Evolutionary conservation across 805 yeast species (phyloP).

Genomic region (Pichia manshurica): DNA sequence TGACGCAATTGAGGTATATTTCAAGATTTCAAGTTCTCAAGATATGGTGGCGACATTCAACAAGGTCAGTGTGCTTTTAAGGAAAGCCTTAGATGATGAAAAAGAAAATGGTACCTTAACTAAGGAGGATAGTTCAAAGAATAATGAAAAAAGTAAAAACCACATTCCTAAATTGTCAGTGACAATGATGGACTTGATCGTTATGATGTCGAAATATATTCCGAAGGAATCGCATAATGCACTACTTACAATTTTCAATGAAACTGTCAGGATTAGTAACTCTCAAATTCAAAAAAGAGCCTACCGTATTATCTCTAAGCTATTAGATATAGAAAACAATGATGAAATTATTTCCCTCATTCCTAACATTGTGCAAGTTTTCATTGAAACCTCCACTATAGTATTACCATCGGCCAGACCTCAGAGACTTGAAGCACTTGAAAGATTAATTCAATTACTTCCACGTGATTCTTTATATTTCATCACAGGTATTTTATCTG

Average conservation of each 20-base stretch:
- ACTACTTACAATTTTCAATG: constrained; percentile 68
- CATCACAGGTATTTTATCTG: constrained; percentile 78
- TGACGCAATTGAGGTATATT: constrained; percentile 78
- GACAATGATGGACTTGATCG: constrained; percentile 88
- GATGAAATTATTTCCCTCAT: constrained; percentile 44
- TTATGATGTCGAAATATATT: constrained; percentile 79
- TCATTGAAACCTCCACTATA: constrained; percentile 50
- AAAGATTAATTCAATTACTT: constrained; percentile 51
- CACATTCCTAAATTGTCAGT: constrained; percentile 53
- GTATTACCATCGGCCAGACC: constrained; percentile 75
- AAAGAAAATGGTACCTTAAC: constrained; percentile 29
- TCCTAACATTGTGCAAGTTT: constrained; percentile 51
- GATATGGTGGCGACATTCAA: constrained; percentile 75
- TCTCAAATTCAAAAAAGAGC: constrained; percentile 83
- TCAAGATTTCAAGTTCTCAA: constrained; percentile 59
- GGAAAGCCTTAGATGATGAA: constrained; percentile 65
- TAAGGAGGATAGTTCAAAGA: constrained; percentile 30
- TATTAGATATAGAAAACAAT: constrained; percentile 67
- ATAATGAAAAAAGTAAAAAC: constrained; percentile 29
- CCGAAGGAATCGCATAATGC: constrained; percentile 68
- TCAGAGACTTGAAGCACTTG: constrained; percentile 66
- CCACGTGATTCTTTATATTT: constrained; percentile 66
- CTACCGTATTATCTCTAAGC: constrained; percentile 66
- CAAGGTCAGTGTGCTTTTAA: constrained; percentile 76
- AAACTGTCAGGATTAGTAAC: constrained; percentile 53